Conservation (phyloP, 2,329 filamentous ascomycete genomes). For the Scytalidium sp. region DNA sequence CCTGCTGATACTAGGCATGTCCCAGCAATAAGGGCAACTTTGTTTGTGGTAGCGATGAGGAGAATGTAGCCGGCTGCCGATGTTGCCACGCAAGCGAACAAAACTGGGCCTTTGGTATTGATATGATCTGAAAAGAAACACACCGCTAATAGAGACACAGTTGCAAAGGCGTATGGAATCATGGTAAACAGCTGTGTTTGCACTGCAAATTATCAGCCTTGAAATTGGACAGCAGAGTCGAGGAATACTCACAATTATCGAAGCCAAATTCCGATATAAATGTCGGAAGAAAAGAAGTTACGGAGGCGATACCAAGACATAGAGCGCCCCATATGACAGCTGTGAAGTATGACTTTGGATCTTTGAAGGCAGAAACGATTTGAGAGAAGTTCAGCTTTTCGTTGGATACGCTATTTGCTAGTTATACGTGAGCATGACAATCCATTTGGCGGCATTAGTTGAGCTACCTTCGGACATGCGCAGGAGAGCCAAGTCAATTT, state of each 20-base stretch:
- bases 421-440: constrained; percentile 1
- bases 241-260: constrained; percentile 1
- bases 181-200: constrained; percentile 9
- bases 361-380: constrained; percentile 5
- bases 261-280: constrained; percentile 6
- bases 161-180: constrained; percentile 8
- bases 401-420: constrained; percentile 6
- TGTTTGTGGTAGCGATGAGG: constrained; percentile 5
- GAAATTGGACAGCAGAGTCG: not conserved
- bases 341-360: constrained; percentile 7
- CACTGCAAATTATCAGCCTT: not conserved
- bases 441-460: not conserved
- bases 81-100: constrained; percentile 4
- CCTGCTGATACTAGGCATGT: constrained; percentile 5
- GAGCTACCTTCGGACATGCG: constrained; percentile 12
- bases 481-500: constrained; percentile 12
- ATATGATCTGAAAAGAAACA: constrained; percentile 7
- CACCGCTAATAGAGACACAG: constrained; percentile 3
- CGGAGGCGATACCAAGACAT: constrained; percentile 2
- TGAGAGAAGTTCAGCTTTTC: constrained; percentile 9
- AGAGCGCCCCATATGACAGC: constrained; percentile 2
- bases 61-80: constrained; percentile 4
- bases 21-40: constrained; percentile 5
- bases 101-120: constrained; percentile 5
- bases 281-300: constrained; percentile 5